Evolutionary conservation across 805 yeast genomes (phyloP).

Genomic region (Cyberlindnera nakhonratchasimensis): DNA sequence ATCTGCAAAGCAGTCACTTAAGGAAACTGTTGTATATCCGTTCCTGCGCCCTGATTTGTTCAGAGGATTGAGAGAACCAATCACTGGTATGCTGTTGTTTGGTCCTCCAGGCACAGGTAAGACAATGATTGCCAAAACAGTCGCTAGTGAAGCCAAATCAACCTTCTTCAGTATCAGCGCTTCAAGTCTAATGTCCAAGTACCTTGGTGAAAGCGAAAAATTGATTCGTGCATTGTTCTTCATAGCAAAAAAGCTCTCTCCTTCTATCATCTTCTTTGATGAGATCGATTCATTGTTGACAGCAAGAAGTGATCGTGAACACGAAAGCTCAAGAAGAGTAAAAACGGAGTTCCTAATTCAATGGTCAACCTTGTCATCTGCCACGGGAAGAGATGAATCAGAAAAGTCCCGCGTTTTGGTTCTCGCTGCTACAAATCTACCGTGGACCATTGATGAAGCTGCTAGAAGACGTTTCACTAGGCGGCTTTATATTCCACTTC

Average conservation of each 20-base stretch:
- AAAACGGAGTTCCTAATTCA: slow-evolving; percentile 92
- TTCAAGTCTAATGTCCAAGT: slow-evolving; percentile 82
- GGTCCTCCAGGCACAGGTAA: slow-evolving; percentile 99
- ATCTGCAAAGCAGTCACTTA: slow-evolving; percentile 80
- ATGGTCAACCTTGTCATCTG: slow-evolving; percentile 80
- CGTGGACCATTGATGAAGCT: slow-evolving; percentile 97
- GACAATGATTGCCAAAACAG: slow-evolving; percentile 95
- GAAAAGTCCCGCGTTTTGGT: slow-evolving; percentile 68
- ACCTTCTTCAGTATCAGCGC: slow-evolving; percentile 92
- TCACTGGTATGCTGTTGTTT: slow-evolving; percentile 90
- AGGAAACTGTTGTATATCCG: slow-evolving; percentile 95
- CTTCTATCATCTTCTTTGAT: slow-evolving; percentile 92
- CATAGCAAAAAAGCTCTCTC: slow-evolving; percentile 80
- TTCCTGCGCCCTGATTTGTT: slow-evolving; percentile 91
- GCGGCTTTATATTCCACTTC: slow-evolving; percentile 89
- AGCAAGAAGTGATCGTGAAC: slow-evolving; percentile 70
- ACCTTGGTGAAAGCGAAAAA: slow-evolving; percentile 91
- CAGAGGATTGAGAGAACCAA: slow-evolving; percentile 88
- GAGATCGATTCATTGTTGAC: slow-evolving; percentile 91
- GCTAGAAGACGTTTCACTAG: slow-evolving; percentile 91
- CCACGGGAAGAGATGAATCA: slow-evolving; percentile 64
- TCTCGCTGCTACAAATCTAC: slow-evolving; percentile 91
- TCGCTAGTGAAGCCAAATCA: slow-evolving; percentile 90
- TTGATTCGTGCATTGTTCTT: slow-evolving; percentile 84
- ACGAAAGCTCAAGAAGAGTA: slow-evolving; percentile 84